These are phyloP conservation scores for Mycena capillaripes DNA, from an alignment of 768 basidiomycete genomes.

Conservation along the genomic window DNA sequence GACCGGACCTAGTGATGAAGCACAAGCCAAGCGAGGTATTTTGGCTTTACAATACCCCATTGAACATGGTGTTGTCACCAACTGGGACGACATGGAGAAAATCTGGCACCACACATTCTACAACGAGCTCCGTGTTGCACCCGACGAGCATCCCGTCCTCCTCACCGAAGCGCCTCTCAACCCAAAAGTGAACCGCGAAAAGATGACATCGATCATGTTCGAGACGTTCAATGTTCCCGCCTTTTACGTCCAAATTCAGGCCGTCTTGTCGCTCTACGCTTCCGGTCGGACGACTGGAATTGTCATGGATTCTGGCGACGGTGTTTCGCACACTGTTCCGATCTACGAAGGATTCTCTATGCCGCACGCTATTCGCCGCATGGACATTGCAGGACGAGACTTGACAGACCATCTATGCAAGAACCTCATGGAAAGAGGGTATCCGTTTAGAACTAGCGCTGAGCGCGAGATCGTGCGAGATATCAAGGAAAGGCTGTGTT, in stretches of 20 bases:
- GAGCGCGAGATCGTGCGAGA: conserved; percentile 82
- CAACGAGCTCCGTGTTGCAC: conserved; percentile 80
- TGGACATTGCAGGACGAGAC: conserved; percentile 6
- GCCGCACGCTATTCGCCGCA: conserved; percentile 48
- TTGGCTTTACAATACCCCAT: conserved; percentile 74
- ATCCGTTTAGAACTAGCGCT: conserved; percentile 78
- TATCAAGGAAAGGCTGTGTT: conserved; percentile 80
- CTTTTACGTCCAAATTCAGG: conserved; percentile 79
- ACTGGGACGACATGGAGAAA: conserved; percentile 31
- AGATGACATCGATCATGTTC: conserved; percentile 83
- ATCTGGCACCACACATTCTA: conserved; percentile 40
- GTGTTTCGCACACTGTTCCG: conserved; percentile 67
- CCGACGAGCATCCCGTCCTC: conserved; percentile 79
- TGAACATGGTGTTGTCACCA: conserved; percentile 25
- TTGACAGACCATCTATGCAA: background rate
- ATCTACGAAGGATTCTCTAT: conserved; percentile 81
- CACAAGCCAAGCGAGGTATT: conserved; percentile 80
- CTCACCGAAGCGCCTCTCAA: conserved; percentile 79
- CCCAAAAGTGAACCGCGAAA: conserved; percentile 78
- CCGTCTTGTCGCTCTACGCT: conserved; percentile 75
- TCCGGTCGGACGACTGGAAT: conserved; percentile 80
- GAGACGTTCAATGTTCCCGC: conserved; percentile 81
- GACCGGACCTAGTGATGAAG: conserved; percentile 68
- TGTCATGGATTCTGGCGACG: conserved; percentile 67
- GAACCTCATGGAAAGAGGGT: conserved; percentile 73